A percentile compares a stretch with the other conserved stretches of the same genome.
Evolutionary conservation across 1,284 basidiomycete species (phyloP).

Genomic region (Leccinum pachyderme): DNA sequence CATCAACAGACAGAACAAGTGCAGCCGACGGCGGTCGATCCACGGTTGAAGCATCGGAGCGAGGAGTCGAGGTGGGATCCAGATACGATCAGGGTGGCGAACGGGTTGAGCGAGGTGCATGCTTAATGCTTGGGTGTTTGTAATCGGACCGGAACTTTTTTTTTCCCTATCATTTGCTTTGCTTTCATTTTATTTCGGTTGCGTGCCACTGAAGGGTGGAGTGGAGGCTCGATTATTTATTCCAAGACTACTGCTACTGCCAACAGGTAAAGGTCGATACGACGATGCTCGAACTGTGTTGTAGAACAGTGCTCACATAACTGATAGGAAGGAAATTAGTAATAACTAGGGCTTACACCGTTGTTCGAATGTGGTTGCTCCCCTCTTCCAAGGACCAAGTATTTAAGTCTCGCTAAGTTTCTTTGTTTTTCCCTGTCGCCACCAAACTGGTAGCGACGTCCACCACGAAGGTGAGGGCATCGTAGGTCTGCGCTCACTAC

Average conservation of each 20-base stretch:
- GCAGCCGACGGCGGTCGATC: constrained; percentile 25
- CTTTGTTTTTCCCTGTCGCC: no score
- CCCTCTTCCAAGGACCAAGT: no score
- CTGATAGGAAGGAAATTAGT: no score
- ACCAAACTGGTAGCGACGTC: no score
- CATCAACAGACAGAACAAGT: background rate
- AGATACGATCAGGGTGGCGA: constrained; percentile 16
- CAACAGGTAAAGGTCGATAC: constrained; percentile 1
- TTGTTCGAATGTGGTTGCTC: no score
- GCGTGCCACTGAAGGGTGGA: background rate
- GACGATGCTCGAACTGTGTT: background rate
- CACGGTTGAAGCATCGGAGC: constrained; percentile 30
- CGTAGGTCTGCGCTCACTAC: no score
- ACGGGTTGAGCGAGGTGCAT: constrained; percentile 19
- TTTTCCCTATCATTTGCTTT: background rate
- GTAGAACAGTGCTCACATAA: background rate
- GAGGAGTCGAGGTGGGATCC: constrained; percentile 33
- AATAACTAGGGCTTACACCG: no score
- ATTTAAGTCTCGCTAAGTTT: no score
- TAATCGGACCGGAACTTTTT: background rate
- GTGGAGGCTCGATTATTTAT: constrained; percentile 16
- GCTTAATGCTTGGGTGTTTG: constrained; percentile 1
- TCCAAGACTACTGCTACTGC: constrained; percentile 22
- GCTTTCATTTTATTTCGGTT: background rate
- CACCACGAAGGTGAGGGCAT: no score